These are phyloP conservation scores for Blakeslea trispora DNA, from an alignment of 371 early-diverging fungal species.

Conservation along the genomic window DNA sequence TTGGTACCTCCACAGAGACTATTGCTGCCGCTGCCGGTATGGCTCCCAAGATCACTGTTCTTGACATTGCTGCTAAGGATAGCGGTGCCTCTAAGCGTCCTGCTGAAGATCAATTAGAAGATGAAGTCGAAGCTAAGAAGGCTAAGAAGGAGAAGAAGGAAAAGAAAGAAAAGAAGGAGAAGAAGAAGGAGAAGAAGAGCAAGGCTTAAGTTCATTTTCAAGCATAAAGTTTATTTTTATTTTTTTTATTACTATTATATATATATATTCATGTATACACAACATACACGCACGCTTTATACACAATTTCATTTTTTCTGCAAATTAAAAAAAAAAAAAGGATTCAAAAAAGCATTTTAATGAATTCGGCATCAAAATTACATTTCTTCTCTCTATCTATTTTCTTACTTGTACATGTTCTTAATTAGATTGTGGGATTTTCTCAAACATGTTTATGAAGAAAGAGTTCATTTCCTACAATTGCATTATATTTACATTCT, in stretches of 20 bases:
- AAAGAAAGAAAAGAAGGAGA: constrained; percentile 37
- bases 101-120: constrained; percentile 14
- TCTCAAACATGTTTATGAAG: constrained; percentile 29
- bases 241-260: background rate
- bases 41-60: constrained; percentile 38
- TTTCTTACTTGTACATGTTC: background rate
- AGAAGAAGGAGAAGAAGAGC: constrained; percentile 27
- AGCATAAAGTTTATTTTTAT: background rate
- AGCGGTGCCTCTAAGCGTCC: constrained; percentile 30
- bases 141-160: constrained; percentile 46
- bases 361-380: no score
- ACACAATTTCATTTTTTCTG: background rate
- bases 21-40: constrained; percentile 45
- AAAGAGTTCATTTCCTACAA: constrained; percentile 43
- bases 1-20: constrained; percentile 31
- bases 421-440: constrained; percentile 3
- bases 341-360: no score
- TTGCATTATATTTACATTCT: constrained; percentile 48
- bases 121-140: constrained; percentile 37
- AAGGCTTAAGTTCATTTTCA: constrained; percentile 11
- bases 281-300: background rate
- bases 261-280: background rate
- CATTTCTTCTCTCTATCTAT: background rate
- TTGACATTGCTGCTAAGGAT: constrained; percentile 41
- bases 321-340: background rate